Conservation (phyloP, 1,284 basidiomycete species). For the Mrakiaceae sp. region DNA sequence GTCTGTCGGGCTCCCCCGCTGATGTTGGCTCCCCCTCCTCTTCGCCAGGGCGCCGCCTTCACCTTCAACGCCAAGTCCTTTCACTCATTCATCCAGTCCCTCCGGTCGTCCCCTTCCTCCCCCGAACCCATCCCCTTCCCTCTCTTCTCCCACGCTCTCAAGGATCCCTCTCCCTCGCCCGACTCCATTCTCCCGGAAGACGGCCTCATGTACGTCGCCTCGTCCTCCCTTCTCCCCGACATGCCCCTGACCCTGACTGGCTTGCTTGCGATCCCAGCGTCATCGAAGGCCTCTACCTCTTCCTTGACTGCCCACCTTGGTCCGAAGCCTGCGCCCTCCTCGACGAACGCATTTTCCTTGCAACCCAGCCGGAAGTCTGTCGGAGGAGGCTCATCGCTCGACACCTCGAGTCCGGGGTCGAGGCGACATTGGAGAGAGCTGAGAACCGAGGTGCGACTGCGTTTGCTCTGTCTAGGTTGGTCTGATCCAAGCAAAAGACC, state of each 20-base stretch:
- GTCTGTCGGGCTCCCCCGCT: conserved; percentile 24
- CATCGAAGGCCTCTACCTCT: conserved; percentile 73
- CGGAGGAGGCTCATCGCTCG: conserved; percentile 50
- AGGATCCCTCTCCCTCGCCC: conserved; percentile 40
- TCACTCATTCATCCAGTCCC: conserved; percentile 57
- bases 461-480: neutral
- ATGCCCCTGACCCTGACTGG: too few species aligned
- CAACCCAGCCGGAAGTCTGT: conserved; percentile 51
- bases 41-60: conserved; percentile 34
- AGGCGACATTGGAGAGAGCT: conserved; percentile 20
- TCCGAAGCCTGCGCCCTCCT: conserved; percentile 49
- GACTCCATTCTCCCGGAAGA: conserved; percentile 50
- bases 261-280: conserved; percentile 28
- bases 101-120: conserved; percentile 49
- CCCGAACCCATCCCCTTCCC: conserved; percentile 26
- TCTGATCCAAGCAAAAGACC: neutral
- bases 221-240: too few species aligned
- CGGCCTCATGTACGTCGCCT: conserved; percentile 44
- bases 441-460: conserved; percentile 22
- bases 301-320: conserved; percentile 65
- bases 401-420: conserved; percentile 28
- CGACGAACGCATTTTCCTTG: conserved; percentile 69
- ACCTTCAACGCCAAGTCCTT: conserved; percentile 45
- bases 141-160: conserved; percentile 39
- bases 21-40: neutral